Conservation (phyloP, 1,139 yeast genomes). For the Protomyces inouyei region DNA sequence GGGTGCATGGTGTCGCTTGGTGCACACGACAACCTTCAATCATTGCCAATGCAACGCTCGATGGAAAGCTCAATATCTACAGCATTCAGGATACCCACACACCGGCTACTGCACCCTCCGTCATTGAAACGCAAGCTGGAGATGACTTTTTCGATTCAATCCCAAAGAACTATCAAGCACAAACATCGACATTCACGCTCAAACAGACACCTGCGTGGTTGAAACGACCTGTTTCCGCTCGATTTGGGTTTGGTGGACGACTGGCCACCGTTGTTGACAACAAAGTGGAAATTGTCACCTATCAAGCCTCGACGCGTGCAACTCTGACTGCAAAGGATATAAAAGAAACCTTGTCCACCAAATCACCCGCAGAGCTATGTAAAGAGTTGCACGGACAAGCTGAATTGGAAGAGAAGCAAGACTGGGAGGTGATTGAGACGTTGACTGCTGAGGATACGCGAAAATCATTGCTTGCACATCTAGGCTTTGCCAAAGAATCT, state of each 20-base stretch:
- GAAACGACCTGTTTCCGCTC: constrained; percentile 64
- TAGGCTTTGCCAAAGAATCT: constrained; percentile 35
- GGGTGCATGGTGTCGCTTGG: constrained; percentile 86
- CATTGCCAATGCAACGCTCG: constrained; percentile 90
- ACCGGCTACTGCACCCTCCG: constrained; percentile 32
- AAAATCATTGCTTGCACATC: constrained; percentile 35
- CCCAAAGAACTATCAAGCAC: constrained; percentile 39
- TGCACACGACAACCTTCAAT: constrained; percentile 85
- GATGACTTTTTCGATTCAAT: constrained; percentile 84
- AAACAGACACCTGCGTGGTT: constrained; percentile 90
- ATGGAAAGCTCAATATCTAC: constrained; percentile 78
- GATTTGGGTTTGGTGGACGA: constrained; percentile 93
- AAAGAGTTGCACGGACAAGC: constrained; percentile 48
- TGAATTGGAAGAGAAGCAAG: constrained; percentile 52
- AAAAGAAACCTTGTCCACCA: constrained; percentile 54
- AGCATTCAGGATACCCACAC: constrained; percentile 69
- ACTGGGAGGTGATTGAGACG: constrained; percentile 70
- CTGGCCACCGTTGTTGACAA: constrained; percentile 56
- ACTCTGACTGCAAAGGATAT: constrained; percentile 47
- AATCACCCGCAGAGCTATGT: constrained; percentile 54
- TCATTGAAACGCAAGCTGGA: constrained; percentile 50
- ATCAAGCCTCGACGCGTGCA: constrained; percentile 35
- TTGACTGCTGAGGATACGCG: constrained; percentile 52
- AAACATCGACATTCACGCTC: constrained; percentile 48
- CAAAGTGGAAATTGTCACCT: constrained; percentile 47